A percentile compares a stretch with the other conserved stretches of the same genome.
Evolutionary conservation across 441 rosid species (phyloP).

Genomic region (Erysimum pusillum): DNA sequence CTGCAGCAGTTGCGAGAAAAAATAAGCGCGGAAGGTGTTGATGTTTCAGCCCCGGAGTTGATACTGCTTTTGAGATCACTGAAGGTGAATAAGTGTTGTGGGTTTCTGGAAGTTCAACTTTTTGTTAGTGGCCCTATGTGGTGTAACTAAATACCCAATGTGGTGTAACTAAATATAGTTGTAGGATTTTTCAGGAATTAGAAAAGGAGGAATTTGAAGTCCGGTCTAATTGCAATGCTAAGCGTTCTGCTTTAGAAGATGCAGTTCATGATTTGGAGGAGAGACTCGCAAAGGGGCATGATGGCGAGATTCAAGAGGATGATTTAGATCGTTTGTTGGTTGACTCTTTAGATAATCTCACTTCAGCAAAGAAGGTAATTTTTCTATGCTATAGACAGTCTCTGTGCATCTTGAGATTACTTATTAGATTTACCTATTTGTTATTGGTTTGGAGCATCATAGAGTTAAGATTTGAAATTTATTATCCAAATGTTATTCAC

Average conservation of each 20-base stretch:
- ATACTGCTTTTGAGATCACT: conserved; percentile 54
- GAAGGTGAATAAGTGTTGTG: conserved; percentile 52
- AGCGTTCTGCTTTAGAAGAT: conserved; percentile 57
- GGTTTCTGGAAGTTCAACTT: not conserved
- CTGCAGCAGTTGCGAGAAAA: conserved; percentile 57
- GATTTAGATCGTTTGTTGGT: conserved; percentile 54
- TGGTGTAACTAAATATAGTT: conserved; percentile 31
- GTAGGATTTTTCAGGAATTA: conserved; percentile 50
- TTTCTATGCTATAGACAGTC: not conserved
- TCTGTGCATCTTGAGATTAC: conserved; percentile 17
- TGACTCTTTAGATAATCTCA: conserved; percentile 55
- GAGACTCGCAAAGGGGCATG: conserved; percentile 52
- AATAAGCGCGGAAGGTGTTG: conserved; percentile 48
- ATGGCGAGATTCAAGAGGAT: conserved; percentile 47
- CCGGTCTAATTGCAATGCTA: conserved; percentile 49
- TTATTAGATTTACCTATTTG: not conserved
- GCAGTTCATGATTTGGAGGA: conserved; percentile 60
- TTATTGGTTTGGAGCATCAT: conserved; percentile 13
- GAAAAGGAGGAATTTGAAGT: conserved; percentile 62
- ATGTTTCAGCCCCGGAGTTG: conserved; percentile 55
- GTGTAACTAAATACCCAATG: conserved; percentile 15
- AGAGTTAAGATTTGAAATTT: not conserved
- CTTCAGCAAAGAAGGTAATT: conserved; percentile 68
- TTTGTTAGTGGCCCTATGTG: conserved; percentile 5
- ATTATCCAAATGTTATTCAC: too few relatives aligned